phyloP scores from a whole-genome alignment of 148 eudicot species.

The Talinum fruticosum region DNA sequence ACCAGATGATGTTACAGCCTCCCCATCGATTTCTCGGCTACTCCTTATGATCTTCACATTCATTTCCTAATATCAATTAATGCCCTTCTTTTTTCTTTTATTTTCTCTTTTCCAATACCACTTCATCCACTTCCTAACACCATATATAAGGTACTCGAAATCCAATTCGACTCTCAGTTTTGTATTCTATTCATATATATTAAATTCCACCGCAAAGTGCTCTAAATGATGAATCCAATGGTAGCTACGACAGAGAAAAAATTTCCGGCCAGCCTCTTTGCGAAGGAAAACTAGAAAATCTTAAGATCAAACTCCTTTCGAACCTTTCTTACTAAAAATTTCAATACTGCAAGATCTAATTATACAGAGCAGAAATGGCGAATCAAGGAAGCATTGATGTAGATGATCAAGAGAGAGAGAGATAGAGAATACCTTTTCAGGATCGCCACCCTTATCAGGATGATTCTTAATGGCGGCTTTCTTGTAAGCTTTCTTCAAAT shows the following conservation, averaged over 20 bases:
- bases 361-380: background rate
- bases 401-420: background rate
- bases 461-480: slow-evolving; percentile 67
- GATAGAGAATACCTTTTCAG: slow-evolving; percentile 41
- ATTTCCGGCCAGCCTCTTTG: no score
- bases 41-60: background rate
- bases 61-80: background rate
- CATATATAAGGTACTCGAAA: no score
- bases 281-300: background rate
- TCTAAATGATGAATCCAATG: background rate
- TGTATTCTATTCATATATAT: no score
- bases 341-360: background rate
- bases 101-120: background rate
- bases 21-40: no score
- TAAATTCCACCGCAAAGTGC: background rate
- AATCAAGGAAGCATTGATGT: background rate
- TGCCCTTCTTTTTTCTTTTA: background rate
- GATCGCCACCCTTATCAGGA: slow-evolving; percentile 79
- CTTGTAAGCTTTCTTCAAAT: slow-evolving; percentile 59
- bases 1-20: background rate
- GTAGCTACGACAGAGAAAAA: background rate
- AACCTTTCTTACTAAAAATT: no score
- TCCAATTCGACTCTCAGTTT: no score
- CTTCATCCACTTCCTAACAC: no score
- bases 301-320: background rate